Evolutionary conservation across 306 rosid genomes (phyloP).

Genomic region (Rosa chinensis): DNA sequence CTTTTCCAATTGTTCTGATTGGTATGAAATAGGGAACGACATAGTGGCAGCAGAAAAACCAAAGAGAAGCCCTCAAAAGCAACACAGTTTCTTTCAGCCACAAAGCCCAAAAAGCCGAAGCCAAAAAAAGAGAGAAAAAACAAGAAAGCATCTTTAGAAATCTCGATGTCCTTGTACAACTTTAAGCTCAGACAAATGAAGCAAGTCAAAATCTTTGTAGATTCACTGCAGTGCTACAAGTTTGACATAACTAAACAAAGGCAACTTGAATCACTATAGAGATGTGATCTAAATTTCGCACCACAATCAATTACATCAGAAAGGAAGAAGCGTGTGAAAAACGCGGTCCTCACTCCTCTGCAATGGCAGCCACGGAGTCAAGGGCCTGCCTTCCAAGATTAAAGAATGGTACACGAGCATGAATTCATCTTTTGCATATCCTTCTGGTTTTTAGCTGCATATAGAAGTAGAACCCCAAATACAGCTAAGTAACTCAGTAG

Average conservation of each 20-base stretch:
- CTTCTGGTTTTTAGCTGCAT: constrained; percentile 50
- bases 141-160: background rate
- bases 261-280: background rate
- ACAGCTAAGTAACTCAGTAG: background rate
- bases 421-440: constrained; percentile 48
- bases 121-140: background rate
- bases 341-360: background rate
- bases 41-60: background rate
- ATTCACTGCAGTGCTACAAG: background rate
- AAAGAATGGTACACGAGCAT: constrained; percentile 66
- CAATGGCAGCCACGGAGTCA: background rate
- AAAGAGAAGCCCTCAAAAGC: background rate
- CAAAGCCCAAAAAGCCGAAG: background rate
- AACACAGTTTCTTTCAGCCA: background rate
- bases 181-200: background rate
- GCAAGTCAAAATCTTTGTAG: background rate
- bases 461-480: constrained; percentile 1
- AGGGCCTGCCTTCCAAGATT: constrained; percentile 31
- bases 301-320: background rate
- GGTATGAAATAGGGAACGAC: background rate
- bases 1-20: background rate
- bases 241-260: background rate
- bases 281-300: background rate
- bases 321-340: background rate
- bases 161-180: background rate